These are phyloP conservation scores for Alternaria angustiovoidea DNA, from an alignment of 2,329 filamentous ascomycete species.

Conservation along the genomic window DNA sequence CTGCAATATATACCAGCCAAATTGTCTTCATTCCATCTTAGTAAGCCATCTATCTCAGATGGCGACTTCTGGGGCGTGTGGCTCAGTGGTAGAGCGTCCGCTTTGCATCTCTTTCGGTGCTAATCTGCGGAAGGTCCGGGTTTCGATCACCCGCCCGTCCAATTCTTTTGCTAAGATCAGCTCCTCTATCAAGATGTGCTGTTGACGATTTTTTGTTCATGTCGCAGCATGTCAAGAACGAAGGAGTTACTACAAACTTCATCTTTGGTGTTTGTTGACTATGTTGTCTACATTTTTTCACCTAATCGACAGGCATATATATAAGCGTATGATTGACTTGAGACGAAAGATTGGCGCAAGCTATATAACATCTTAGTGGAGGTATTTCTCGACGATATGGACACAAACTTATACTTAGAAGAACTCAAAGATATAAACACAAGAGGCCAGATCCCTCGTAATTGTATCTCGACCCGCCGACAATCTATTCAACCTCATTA, in stretches of 20 bases:
- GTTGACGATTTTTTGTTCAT: too few relatives aligned
- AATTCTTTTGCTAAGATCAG: slow-evolving; percentile 10
- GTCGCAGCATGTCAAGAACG: too few relatives aligned
- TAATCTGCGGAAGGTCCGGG: too few relatives aligned
- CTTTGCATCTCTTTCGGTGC: slow-evolving; percentile 29
- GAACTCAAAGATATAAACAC: background rate
- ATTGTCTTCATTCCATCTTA: too few relatives aligned
- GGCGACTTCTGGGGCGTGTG: slow-evolving; percentile 33
- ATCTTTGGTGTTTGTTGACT: too few relatives aligned
- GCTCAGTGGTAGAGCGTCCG: slow-evolving; percentile 53
- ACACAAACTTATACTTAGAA: background rate
- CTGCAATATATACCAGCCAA: too few relatives aligned
- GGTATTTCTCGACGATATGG: background rate
- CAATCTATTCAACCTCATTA: too few relatives aligned
- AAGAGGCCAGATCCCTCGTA: background rate
- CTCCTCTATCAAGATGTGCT: too few relatives aligned
- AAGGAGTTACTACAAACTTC: too few relatives aligned
- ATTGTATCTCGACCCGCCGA: background rate
- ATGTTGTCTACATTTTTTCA: too few relatives aligned
- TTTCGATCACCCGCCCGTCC: slow-evolving; percentile 25
- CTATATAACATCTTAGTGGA: background rate
- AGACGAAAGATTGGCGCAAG: background rate
- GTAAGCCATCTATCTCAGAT: slow-evolving; percentile 2
- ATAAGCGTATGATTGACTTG: too few relatives aligned
- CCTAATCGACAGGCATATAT: too few relatives aligned